Conservation (phyloP, 108 stramenopile species). For the Skeletonema tropicum region DNA sequence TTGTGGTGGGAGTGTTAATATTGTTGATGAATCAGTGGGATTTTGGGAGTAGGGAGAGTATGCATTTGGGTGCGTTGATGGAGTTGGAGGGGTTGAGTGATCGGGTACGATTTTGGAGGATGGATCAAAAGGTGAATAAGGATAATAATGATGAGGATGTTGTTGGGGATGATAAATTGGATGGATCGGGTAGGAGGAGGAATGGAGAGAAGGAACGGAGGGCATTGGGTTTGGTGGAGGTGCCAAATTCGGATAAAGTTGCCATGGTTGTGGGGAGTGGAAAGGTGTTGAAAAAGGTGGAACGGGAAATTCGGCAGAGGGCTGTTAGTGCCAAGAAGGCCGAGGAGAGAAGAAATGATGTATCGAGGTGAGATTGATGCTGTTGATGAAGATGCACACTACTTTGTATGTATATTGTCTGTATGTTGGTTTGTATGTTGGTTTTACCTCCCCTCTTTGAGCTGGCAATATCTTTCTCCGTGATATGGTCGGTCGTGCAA, state of each 20-base stretch:
- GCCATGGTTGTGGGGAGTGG: conserved; percentile 41
- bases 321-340: conserved; percentile 22
- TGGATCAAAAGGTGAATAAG: conserved; percentile 25
- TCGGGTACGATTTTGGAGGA: conserved; percentile 27
- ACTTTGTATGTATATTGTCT: too few species aligned
- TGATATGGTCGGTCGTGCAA: conserved; percentile 34
- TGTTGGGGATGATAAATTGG: not conserved
- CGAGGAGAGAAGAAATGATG: conserved; percentile 22
- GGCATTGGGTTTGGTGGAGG: conserved; percentile 39
- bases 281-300: conserved; percentile 38
- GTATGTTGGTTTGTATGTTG: not conserved
- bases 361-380: conserved; percentile 14
- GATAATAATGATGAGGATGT: not conserved
- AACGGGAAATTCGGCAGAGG: conserved; percentile 30
- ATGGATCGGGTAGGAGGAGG: not conserved
- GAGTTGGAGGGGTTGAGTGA: conserved; percentile 32
- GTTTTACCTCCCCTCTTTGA: conserved; percentile 19
- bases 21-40: conserved; percentile 46
- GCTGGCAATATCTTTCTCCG: conserved; percentile 17
- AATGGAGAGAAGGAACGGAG: too few species aligned
- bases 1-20: conserved; percentile 17
- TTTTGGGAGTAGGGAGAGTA: conserved; percentile 24
- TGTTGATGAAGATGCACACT: too few species aligned
- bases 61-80: conserved; percentile 41
- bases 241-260: conserved; percentile 23